A percentile compares a stretch with the other conserved stretches of the same genome.
Conservation (phyloP, 2,329 filamentous ascomycete genomes). For the Ophidiomyces ophidiicola region DNA sequence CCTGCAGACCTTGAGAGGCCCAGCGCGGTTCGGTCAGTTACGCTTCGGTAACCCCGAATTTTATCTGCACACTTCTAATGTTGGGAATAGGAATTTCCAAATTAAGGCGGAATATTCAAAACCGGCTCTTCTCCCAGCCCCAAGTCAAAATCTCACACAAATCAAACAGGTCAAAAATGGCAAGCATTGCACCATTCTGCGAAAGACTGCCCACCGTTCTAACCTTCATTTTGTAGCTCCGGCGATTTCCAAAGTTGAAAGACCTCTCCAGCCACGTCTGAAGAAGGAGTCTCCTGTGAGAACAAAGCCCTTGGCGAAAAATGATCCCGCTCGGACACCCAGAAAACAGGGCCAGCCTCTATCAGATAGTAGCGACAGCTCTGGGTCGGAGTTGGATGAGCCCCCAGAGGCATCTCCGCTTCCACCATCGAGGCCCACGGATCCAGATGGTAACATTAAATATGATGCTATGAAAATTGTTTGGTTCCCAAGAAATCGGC, state of each 20-base stretch:
- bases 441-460: constrained; percentile 41
- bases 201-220: not conserved
- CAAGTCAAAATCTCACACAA: not conserved
- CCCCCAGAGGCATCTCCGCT: constrained; percentile 43
- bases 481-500: constrained; percentile 45
- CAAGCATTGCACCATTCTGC: not conserved
- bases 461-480: constrained; percentile 52
- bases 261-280: constrained; percentile 10
- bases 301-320: constrained; percentile 16
- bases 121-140: not conserved
- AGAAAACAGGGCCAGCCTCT: constrained; percentile 25
- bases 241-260: constrained; percentile 13
- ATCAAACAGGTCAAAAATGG: not conserved
- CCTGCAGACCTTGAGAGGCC: constrained; percentile 15
- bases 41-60: not conserved
- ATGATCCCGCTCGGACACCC: constrained; percentile 17
- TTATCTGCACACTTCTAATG: not conserved
- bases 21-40: constrained; percentile 8
- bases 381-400: constrained; percentile 41
- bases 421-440: constrained; percentile 40
- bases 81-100: not conserved
- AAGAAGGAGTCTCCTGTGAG: constrained; percentile 12
- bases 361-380: constrained; percentile 39
- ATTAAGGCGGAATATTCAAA: not conserved
- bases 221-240: not conserved